Evolutionary conservation across 495 filamentous ascomycete species (phyloP), one percentile per base, ranked within the genome.

Genomic region (Aspergillus diversus): DNA sequence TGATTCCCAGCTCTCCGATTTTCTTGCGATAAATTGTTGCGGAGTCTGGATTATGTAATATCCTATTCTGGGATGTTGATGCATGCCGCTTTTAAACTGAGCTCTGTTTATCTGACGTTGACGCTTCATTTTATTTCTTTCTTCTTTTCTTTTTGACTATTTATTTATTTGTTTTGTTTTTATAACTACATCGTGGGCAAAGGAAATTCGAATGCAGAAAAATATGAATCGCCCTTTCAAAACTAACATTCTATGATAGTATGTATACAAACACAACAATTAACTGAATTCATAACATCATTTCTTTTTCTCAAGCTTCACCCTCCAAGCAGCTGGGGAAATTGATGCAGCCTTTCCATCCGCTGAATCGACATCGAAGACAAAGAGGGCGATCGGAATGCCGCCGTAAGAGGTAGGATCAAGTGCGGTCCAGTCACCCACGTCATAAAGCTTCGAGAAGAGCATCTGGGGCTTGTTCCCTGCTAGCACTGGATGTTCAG

Each of bases 401-500:
- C 34, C 51, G 3, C 27, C 57, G 33, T 65, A 65, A 0, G 57
- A 56, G 0, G 7, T 5, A 11, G 15, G 9, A 31, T 58, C 63
- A 16, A 60, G 4, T 12, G 4, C 5, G 16, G 17, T 16, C 57
- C 57, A 65, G 33, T 65, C 50, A 51, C 34, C 35, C 1, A 55
- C 42, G 43, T 60, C 57, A 46, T 65, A 65, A 13, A 65, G 27
- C n/a, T 35, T 37, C 3, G 57, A 60, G 42, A 65, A 55, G 21
- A 65, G 57, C 8, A 15, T 47, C 34, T 17, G 31, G 7, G 48
- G 39, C 21, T 47, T 48, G 33, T 33, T 13, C 21, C 33, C 21
- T 7, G 33, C 51, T 4, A 9, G 27, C 4, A 54, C 51, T 33
- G 57, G 43, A 21, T 21, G 12, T 34, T 59, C 42, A 8, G 57